Percentiles rank a stretch among this genome's conserved stretches.
phyloP scores from a whole-genome alignment of 78 protist species.

The Dictyostelium intermedium region DNA sequence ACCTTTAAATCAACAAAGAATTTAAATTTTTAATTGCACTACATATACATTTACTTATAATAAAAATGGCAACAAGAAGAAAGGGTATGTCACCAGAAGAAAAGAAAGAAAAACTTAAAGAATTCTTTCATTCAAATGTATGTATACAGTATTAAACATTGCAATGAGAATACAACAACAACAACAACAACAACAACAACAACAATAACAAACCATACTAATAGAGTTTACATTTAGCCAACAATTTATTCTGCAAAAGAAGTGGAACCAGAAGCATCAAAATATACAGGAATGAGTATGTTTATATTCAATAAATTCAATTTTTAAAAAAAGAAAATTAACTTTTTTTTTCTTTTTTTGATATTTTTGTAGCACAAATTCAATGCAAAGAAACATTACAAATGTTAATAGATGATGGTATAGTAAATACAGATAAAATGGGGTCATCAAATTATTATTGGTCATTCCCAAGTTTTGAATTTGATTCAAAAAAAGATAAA shows the following conservation, averaged over 20 bases:
- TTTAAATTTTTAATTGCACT: too few relatives aligned
- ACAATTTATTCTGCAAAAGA: constrained; percentile 48
- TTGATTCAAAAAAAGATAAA: constrained; percentile 14
- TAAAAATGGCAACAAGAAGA: constrained; percentile 56
- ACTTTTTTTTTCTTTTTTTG: neutral
- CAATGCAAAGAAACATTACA: constrained; percentile 29
- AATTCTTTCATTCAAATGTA: constrained; percentile 48
- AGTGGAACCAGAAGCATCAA: constrained; percentile 1
- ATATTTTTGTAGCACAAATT: neutral
- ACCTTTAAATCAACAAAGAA: too few relatives aligned
- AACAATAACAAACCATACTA: neutral
- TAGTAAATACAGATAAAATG: constrained; percentile 57
- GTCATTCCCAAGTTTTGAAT: constrained; percentile 57
- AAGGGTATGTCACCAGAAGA: constrained; percentile 51
- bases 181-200: neutral
- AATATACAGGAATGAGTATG: constrained; percentile 33
- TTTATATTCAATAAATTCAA: too few relatives aligned
- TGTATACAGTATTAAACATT: neutral
- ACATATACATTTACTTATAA: neutral
- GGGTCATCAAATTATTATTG: constrained; percentile 46
- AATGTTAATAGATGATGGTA: constrained; percentile 35
- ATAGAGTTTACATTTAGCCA: neutral
- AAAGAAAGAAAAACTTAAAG: constrained; percentile 40
- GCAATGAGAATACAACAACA: too few relatives aligned
- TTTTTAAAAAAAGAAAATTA: too few relatives aligned